phyloP scores from a whole-genome alignment of 495 filamentous ascomycete genomes.

The Hypomontagnella monticulosa region DNA sequence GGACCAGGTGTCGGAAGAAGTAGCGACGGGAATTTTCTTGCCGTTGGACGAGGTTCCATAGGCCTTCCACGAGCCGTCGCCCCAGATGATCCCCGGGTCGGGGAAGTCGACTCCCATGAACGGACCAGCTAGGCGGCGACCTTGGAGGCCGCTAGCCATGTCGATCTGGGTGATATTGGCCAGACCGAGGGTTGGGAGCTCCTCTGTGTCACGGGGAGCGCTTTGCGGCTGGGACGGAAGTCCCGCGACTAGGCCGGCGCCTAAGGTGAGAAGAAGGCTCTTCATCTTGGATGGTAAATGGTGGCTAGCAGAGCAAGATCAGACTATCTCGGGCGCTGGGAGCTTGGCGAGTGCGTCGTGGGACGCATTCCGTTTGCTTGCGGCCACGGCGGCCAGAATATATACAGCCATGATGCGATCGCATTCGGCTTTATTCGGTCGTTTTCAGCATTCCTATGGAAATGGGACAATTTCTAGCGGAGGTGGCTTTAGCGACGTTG shows the following conservation, averaged over 20 bases:
- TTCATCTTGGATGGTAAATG: constrained; percentile 29
- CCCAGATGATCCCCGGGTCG: constrained; percentile 44
- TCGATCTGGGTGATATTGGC: constrained; percentile 44
- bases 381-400: constrained; percentile 13
- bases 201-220: constrained; percentile 15
- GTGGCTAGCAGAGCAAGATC: not conserved
- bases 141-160: constrained; percentile 23
- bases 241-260: constrained; percentile 34
- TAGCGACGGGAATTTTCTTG: constrained; percentile 45
- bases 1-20: constrained; percentile 39
- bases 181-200: constrained; percentile 38
- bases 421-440: constrained; percentile 30
- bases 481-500: constrained; percentile 22
- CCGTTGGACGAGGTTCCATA: constrained; percentile 43
- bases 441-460: constrained; percentile 9
- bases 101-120: constrained; percentile 46
- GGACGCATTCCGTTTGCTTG: not conserved
- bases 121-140: constrained; percentile 35
- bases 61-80: constrained; percentile 46
- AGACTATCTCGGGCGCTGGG: not conserved
- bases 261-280: constrained; percentile 36
- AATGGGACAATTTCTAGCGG: constrained; percentile 4
- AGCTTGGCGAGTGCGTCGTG: constrained; percentile 1
- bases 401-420: constrained; percentile 13
- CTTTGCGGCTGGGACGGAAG: constrained; percentile 27